These are phyloP conservation scores for Ophioceras dolichostomum DNA, from an alignment of 2,329 filamentous ascomycete species.

Conservation along the genomic window DNA sequence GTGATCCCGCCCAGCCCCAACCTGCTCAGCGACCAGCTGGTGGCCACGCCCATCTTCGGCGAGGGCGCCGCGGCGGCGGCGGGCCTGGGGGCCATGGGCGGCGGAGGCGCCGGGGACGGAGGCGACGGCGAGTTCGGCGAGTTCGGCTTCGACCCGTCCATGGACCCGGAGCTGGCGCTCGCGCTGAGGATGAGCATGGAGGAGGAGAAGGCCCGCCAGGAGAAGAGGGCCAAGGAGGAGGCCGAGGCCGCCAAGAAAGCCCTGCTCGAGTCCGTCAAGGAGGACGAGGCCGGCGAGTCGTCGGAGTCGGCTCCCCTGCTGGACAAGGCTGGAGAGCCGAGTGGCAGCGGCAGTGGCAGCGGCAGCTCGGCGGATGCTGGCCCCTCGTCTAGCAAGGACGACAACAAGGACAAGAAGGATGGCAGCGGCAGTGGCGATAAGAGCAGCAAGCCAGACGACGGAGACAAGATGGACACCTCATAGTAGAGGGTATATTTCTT, in stretches of 20 bases:
- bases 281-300: constrained; percentile 58
- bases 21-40: constrained; percentile 82
- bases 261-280: constrained; percentile 63
- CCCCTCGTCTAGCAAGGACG: too few species aligned
- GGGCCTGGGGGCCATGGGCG: constrained; percentile 35
- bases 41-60: constrained; percentile 81
- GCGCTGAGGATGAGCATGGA: constrained; percentile 96
- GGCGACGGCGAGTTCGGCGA: constrained; percentile 56
- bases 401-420: constrained; percentile 38
- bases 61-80: constrained; percentile 54
- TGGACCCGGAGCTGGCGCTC: constrained; percentile 88
- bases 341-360: constrained; percentile 39
- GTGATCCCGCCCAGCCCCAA: constrained; percentile 85
- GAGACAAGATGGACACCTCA: constrained; percentile 87
- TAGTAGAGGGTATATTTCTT: constrained; percentile 22
- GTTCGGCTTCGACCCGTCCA: constrained; percentile 80
- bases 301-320: constrained; percentile 41
- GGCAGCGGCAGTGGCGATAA: constrained; percentile 34
- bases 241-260: constrained; percentile 44
- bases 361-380: constrained; percentile 11
- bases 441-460: constrained; percentile 36
- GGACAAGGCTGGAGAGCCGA: constrained; percentile 51
- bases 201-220: constrained; percentile 89
- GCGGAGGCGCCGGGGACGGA: constrained; percentile 44
- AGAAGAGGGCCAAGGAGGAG: constrained; percentile 69